Base-by-base conservation (phyloP, 345 rosid genomes). In the Rhodamnia argentea region DNA sequence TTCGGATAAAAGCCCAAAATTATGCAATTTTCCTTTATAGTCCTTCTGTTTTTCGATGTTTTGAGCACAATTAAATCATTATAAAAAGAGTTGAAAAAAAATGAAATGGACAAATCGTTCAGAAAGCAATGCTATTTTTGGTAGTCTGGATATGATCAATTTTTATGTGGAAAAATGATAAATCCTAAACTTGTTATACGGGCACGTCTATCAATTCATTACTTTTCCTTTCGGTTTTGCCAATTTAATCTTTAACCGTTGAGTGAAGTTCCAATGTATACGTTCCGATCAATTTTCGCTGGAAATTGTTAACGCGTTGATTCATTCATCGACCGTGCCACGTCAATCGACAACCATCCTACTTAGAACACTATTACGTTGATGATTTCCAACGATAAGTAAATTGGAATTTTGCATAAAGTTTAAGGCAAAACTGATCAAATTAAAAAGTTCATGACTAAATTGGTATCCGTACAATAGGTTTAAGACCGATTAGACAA, bases 381-480 rank as follows among this genome's bases (percentile, higher is more conserved):
- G 3, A 7, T 2, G 0, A 56, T 56, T 56, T 56, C 8, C 12
- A 4, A 23, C 13, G 4, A 23, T 23, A 56, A 9, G 3, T 56
- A 4, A 4, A 10, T 32, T 64, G 3, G 2, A 32, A 32, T 70
- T 32, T 32, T 2, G 6, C 4, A 10, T 3, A 32, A 2, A 32
- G 0, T 70, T 5, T 70, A 2, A 1, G 0, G 5, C 7, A 16
- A 32, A 70, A 32, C 16, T 64, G 11, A 6, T 0, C 15, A 8
- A 16, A 29, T 9, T 5, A 0, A 32, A 32, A 32, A 32, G 1
- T 18, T 18, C 37, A 18, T 4, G 3, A 32, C 0, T 70, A 1
- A 37, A 70, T 64, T 32, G 10, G 1, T 10, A 9, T 18, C 0
- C 0, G 0, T 18, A 0, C 1, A 32, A 4, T 4, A 32, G 10